phyloP scores from a whole-genome alignment of 129 eudicot species.

The Centaurea solstitialis region DNA sequence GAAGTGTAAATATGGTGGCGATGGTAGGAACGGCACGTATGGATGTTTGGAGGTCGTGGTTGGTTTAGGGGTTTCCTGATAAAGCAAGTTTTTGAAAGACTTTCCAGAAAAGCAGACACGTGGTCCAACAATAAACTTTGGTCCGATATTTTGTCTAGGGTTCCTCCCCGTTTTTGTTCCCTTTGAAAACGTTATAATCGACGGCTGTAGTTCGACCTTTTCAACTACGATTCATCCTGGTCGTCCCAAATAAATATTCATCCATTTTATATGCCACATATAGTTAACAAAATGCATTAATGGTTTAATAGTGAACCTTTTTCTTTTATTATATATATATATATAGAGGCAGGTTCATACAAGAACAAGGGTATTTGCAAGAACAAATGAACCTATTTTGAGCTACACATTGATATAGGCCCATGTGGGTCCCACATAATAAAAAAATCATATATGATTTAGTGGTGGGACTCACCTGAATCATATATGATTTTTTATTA shows the following conservation, averaged over 20 bases:
- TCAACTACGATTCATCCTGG: not conserved
- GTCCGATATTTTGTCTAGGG: conserved; percentile 19
- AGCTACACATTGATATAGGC: too few relatives aligned
- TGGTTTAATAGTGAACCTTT: too few relatives aligned
- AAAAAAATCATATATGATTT: too few relatives aligned
- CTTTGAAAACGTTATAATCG: not conserved
- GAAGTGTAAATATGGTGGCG: conserved; percentile 38
- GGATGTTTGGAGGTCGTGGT: conserved; percentile 12
- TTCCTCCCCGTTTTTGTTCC: conserved; percentile 21
- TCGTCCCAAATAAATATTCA: not conserved
- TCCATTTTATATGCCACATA: not conserved
- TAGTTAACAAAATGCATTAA: too few relatives aligned
- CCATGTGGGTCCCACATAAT: too few relatives aligned
- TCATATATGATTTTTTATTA: too few relatives aligned
- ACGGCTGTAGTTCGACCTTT: conserved; percentile 7
- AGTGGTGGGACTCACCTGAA: too few relatives aligned
- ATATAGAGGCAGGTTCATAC: too few relatives aligned
- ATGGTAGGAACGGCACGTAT: conserved; percentile 46
- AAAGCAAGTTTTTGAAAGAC: conserved; percentile 30
- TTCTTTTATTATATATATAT: too few relatives aligned
- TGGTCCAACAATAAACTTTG: conserved; percentile 31
- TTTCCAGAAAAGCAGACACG: conserved; percentile 42
- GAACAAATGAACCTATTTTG: too few relatives aligned
- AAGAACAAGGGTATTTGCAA: too few relatives aligned
- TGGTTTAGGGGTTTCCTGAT: conserved; percentile 18